These are phyloP conservation scores for Neofusicoccum parvum DNA, from an alignment of 2,329 filamentous ascomycete species.

Conservation along the genomic window DNA sequence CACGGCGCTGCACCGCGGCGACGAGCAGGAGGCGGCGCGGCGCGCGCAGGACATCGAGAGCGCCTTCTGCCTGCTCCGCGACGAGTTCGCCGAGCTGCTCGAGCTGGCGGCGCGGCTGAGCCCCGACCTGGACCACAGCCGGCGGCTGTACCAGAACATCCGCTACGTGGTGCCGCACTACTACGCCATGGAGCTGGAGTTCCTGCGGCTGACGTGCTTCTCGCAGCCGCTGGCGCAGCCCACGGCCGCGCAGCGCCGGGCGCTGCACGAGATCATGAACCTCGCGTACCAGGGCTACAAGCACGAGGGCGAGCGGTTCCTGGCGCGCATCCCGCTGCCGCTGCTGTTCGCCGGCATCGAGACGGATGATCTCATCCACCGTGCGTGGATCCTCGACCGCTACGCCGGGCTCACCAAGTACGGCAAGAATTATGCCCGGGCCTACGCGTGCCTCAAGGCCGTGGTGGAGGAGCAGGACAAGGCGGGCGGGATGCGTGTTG, in stretches of 20 bases:
- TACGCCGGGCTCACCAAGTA: constrained; percentile 34
- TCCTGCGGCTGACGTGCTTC: constrained; percentile 27
- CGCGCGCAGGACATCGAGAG: constrained; percentile 24
- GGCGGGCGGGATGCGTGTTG: constrained; percentile 8
- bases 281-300: constrained; percentile 38
- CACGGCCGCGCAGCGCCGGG: constrained; percentile 21
- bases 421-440: constrained; percentile 38
- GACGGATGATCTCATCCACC: constrained; percentile 37
- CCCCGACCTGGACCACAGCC: constrained; percentile 26
- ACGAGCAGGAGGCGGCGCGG: constrained; percentile 18
- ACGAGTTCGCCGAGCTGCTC: constrained; percentile 25
- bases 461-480: constrained; percentile 28
- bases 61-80: constrained; percentile 26
- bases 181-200: constrained; percentile 38
- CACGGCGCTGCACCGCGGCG: constrained; percentile 24
- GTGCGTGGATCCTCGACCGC: constrained; percentile 38
- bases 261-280: constrained; percentile 32
- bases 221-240: constrained; percentile 18
- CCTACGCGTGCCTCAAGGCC: constrained; percentile 31
- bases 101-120: constrained; percentile 24
- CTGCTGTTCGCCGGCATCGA: constrained; percentile 42
- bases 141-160: constrained; percentile 39
- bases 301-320: constrained; percentile 36
- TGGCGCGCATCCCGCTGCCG: constrained; percentile 38
- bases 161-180: constrained; percentile 40